Percentiles rank a stretch among this genome's conserved stretches.
These are phyloP conservation scores for Ceratocystis cacaofunesta DNA, from an alignment of 2,329 filamentous ascomycete genomes.

Conservation along the genomic window DNA sequence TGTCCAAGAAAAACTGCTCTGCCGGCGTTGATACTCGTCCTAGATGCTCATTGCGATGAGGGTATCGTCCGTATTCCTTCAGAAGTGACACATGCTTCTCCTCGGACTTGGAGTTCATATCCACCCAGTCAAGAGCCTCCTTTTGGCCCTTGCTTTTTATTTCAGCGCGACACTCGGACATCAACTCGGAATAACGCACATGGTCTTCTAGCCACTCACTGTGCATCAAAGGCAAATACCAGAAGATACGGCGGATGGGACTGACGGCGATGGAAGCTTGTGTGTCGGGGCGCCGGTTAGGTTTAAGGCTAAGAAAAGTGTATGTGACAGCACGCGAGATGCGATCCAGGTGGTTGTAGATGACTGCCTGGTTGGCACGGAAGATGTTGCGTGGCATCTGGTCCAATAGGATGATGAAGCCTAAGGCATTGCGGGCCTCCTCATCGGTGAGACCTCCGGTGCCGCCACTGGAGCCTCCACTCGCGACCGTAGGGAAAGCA, in stretches of 20 bases:
- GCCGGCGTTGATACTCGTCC: conserved; percentile 34
- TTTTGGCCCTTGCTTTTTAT: conserved; percentile 21
- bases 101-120: conserved; percentile 20
- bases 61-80: conserved; percentile 41
- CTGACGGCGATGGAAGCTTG: conserved; percentile 24
- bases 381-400: conserved; percentile 49
- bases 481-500: neutral
- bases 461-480: neutral
- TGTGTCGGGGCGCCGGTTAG: conserved; percentile 8
- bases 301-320: conserved; percentile 22
- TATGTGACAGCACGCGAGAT: conserved; percentile 33
- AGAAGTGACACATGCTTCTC: conserved; percentile 36
- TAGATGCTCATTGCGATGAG: conserved; percentile 39
- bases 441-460: conserved; percentile 4
- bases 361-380: conserved; percentile 32
- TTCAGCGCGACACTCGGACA: conserved; percentile 23
- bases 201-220: conserved; percentile 36
- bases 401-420: conserved; percentile 43
- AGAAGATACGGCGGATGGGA: conserved; percentile 36
- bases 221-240: conserved; percentile 46
- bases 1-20: conserved; percentile 36
- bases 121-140: conserved; percentile 18
- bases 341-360: conserved; percentile 42
- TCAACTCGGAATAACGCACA: conserved; percentile 24
- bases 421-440: conserved; percentile 29